Evolutionary conservation across 2,329 filamentous ascomycete species (phyloP), one percentile per base, ranked within the genome.

Genomic region (Talaromyces funiculosus): DNA sequence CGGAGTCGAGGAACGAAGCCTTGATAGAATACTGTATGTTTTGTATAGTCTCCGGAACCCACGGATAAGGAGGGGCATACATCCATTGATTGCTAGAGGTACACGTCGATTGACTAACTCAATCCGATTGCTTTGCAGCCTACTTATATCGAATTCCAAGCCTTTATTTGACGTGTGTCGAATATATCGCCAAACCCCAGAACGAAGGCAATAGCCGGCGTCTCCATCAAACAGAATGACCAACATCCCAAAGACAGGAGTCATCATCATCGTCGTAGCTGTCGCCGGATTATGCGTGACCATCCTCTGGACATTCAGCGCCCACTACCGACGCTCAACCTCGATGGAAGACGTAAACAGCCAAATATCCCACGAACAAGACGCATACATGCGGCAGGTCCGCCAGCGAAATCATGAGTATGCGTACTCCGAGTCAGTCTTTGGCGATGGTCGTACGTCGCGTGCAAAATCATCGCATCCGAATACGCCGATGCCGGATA

Each of bases 251-350:
- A 42, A 55, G 12, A 59, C 62, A 12, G 62, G 47, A 14, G 59
- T 63, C 55, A 63, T 63, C 42, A 59, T 59, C 42, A 63, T 63
- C 55, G 59, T 60, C 55, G 54, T 63, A 18, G 47, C 14, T 42
- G 62, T 49, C 24, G 43, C 62, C 26, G 55, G 26, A 0, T 4
- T 61, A 8, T 51, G 29, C 2, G 62, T 63, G 20, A 58, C 62
- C 33, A 55, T 61, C 22, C 40, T 63, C n/a, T 61, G 56, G 49
- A 45, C 59, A n/a, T 63, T 63, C 49, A 53, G 53, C 20, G 40
- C 35, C 54, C 56, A 61, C 55, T 58, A 57, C 38, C n/a, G 51
- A 8, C 26, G 35, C n/a, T 16, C 35, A 16, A 16, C 42, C 3
- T 37, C 56, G 4, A 57, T 26, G 12, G 12, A 18, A 20, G 29